Conservation (phyloP, 148 eudicot genomes). For the Suaeda aralocaspica region DNA sequence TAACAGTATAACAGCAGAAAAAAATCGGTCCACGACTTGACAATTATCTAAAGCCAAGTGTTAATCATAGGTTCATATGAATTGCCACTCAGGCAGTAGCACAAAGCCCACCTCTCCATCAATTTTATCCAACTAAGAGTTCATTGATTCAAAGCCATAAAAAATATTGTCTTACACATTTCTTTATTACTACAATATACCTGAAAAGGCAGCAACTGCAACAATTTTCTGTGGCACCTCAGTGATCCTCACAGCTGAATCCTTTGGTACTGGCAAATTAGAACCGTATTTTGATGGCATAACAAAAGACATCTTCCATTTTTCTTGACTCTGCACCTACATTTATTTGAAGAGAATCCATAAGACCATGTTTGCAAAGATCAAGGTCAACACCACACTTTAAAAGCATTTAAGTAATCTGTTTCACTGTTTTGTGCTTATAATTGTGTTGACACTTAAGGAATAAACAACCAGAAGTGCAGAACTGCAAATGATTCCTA, state of each 20-base stretch:
- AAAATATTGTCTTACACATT: not conserved
- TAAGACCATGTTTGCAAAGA: too few species aligned
- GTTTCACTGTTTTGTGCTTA: not conserved
- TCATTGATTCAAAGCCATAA: not conserved
- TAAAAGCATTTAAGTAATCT: not conserved
- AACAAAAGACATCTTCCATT: constrained; percentile 93
- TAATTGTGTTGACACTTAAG: not conserved
- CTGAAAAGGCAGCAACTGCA: constrained; percentile 88
- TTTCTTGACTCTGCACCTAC: constrained; percentile 52
- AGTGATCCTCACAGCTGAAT: constrained; percentile 75
- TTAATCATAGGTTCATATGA: not conserved
- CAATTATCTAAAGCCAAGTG: not conserved
- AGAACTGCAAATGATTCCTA: constrained; percentile 21
- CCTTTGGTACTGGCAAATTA: constrained; percentile 76
- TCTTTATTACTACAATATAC: constrained; percentile 30
- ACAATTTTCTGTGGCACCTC: constrained; percentile 73
- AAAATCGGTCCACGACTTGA: not conserved
- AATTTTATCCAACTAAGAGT: not conserved
- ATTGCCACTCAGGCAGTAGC: not conserved
- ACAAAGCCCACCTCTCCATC: not conserved
- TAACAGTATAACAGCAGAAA: too few species aligned
- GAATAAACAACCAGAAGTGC: not conserved
- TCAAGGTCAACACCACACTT: not conserved
- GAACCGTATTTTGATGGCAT: constrained; percentile 93
- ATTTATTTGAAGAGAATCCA: not conserved